phyloP scores from a whole-genome alignment of 129 eudicot species.

The Scalesia atractyloides region DNA sequence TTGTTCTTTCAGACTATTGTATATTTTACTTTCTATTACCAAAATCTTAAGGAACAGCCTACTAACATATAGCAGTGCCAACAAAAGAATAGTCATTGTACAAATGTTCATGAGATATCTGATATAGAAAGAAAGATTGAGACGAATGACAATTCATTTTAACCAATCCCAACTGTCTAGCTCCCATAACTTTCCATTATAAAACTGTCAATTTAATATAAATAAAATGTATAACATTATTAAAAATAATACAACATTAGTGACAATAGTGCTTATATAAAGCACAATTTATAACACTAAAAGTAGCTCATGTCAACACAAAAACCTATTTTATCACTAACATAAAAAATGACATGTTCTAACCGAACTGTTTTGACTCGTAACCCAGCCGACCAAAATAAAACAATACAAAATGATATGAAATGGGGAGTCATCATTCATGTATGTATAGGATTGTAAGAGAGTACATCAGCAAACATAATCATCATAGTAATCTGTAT shows the following conservation, averaged over 20 bases:
- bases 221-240: background rate
- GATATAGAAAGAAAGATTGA: background rate
- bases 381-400: background rate
- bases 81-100: slow-evolving; percentile 21
- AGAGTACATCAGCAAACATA: background rate
- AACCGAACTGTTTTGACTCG: background rate
- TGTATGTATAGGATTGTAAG: too few species aligned
- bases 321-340: too few species aligned
- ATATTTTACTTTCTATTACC: background rate
- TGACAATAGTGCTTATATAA: background rate
- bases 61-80: slow-evolving; percentile 5
- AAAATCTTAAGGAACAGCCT: background rate
- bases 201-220: background rate
- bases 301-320: background rate
- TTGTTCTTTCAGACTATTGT: background rate
- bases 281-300: background rate
- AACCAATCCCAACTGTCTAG: background rate
- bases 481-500: background rate
- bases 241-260: background rate
- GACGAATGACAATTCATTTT: slow-evolving; percentile 23
- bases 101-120: slow-evolving; percentile 30
- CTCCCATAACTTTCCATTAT: background rate
- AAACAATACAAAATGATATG: background rate
- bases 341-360: background rate
- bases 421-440: background rate